A percentile compares a stretch with the other conserved stretches of the same genome.
Evolutionary conservation across 345 rosid species (phyloP).

Genomic region (Aegle marmelos): DNA sequence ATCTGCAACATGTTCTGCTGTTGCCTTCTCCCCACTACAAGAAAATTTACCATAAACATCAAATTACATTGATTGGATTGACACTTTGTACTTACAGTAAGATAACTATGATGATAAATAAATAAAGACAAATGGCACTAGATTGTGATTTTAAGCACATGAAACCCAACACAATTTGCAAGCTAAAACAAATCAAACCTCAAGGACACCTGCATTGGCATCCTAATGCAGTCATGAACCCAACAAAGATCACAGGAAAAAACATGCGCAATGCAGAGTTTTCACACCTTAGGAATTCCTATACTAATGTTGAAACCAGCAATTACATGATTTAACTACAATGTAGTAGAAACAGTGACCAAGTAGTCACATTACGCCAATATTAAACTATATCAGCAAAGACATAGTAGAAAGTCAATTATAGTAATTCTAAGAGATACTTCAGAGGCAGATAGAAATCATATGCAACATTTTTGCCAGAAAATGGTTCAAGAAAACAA

Average conservation of each 20-base stretch:
- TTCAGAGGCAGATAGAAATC: background rate
- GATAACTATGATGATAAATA: background rate
- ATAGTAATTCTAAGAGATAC: background rate
- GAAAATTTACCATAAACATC: slow-evolving; percentile 13
- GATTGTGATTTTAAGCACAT: background rate
- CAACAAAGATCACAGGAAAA: background rate
- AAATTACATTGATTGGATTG: slow-evolving; percentile 6
- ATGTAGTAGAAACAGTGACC: background rate
- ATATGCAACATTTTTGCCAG: background rate
- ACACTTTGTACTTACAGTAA: background rate
- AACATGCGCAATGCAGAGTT: background rate
- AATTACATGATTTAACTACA: background rate
- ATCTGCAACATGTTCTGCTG: slow-evolving; percentile 72
- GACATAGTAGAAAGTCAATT: background rate
- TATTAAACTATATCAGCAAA: background rate
- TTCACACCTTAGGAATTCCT: background rate
- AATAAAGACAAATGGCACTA: background rate
- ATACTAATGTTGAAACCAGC: background rate
- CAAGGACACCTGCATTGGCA: background rate
- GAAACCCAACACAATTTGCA: background rate
- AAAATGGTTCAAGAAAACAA: background rate
- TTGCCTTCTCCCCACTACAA: slow-evolving; percentile 87
- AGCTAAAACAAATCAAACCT: background rate
- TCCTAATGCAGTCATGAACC: background rate
- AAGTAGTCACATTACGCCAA: background rate